Conservation (phyloP, 495 filamentous ascomycete species). For the Pseudoneurospora amorphoporcata region DNA sequence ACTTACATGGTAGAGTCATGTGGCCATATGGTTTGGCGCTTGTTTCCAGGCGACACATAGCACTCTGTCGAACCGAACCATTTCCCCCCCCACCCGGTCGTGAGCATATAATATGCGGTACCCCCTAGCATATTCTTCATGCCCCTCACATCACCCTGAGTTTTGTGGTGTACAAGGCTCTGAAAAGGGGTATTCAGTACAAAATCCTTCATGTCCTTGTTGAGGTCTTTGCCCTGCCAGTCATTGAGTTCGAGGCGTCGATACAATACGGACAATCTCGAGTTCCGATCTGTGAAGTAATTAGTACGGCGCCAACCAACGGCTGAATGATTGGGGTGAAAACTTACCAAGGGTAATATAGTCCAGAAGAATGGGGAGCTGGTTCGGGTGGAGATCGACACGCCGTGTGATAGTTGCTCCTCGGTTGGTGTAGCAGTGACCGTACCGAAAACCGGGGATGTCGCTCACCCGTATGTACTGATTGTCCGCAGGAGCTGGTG, state of each 20-base stretch:
- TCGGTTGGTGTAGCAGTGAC: neutral
- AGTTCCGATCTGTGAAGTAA: neutral
- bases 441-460: neutral
- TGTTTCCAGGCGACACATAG: neutral
- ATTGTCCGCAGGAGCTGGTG: neutral
- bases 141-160: neutral
- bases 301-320: neutral
- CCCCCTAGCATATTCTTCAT: neutral
- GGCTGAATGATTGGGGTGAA: neutral
- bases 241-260: constrained; percentile 1
- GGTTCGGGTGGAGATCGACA: neutral
- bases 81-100: neutral
- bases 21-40: constrained; percentile 1
- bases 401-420: neutral
- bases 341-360: neutral
- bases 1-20: neutral
- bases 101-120: constrained; percentile 1
- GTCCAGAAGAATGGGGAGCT: neutral
- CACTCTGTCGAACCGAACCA: constrained; percentile 3
- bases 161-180: neutral
- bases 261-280: neutral
- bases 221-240: constrained; percentile 1
- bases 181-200: neutral
- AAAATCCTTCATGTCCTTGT: neutral
- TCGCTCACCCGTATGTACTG: neutral